A percentile compares a stretch with the other conserved stretches of the same genome.
These are phyloP conservation scores for Calonectria fujianensis DNA, from an alignment of 2,329 filamentous ascomycete species.

Conservation along the genomic window DNA sequence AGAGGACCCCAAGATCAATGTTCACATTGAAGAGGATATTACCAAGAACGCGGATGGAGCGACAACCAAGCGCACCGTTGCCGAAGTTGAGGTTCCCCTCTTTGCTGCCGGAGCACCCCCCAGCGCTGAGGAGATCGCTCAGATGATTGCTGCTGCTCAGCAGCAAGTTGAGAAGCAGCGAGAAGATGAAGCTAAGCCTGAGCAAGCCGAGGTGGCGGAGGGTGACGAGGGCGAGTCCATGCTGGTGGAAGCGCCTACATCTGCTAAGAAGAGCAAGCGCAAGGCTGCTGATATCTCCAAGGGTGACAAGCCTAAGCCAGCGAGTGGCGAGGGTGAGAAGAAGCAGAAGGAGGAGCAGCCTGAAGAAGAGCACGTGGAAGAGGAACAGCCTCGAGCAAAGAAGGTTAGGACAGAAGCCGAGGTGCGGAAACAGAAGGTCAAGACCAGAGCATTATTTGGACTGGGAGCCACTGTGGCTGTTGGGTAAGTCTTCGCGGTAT, in stretches of 20 bases:
- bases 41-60: conserved; percentile 72
- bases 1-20: conserved; percentile 77
- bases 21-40: conserved; percentile 81
- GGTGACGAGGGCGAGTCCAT: conserved; percentile 64
- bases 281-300: conserved; percentile 83
- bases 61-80: conserved; percentile 82
- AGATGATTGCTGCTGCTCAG: conserved; percentile 90
- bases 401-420: conserved; percentile 88
- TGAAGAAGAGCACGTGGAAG: conserved; percentile 59
- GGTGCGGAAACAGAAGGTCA: conserved; percentile 88
- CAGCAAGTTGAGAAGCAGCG: conserved; percentile 87
- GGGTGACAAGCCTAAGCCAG: conserved; percentile 69
- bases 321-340: conserved; percentile 54
- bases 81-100: conserved; percentile 84
- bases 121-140: conserved; percentile 84
- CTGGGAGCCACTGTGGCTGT: conserved; percentile 90
- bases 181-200: conserved; percentile 60
- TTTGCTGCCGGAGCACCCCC: conserved; percentile 77
- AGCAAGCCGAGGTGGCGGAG: conserved; percentile 60
- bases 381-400: conserved; percentile 77
- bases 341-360: conserved; percentile 48
- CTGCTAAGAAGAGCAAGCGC: conserved; percentile 78
- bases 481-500: conserved; percentile 79
- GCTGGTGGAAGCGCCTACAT: conserved; percentile 60
- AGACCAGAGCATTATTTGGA: conserved; percentile 89